Evolutionary conservation across 2,329 filamentous ascomycete species (phyloP).

Genomic region (Aspergillus pseudonomiae): DNA sequence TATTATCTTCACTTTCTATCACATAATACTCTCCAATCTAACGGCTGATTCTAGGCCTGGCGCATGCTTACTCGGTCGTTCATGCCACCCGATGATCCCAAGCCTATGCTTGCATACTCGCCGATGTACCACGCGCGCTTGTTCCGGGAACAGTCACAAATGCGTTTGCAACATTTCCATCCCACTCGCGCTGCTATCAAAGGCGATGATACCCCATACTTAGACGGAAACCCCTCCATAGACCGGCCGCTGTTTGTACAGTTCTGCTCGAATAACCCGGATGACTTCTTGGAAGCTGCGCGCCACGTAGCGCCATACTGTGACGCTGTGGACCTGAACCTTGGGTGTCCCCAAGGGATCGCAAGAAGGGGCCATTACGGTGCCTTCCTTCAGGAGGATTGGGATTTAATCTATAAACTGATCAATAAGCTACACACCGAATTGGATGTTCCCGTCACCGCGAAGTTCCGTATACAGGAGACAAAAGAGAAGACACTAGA

Average conservation of each 20-base stretch:
- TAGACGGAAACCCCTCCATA: constrained; percentile 83
- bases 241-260: constrained; percentile 94
- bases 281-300: constrained; percentile 64
- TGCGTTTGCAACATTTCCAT: constrained; percentile 81
- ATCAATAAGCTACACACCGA: constrained; percentile 80
- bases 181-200: constrained; percentile 52
- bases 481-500: constrained; percentile 82
- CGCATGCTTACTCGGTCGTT: constrained; percentile 94
- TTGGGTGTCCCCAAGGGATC: constrained; percentile 96
- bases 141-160: constrained; percentile 75
- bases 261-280: constrained; percentile 69
- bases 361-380: constrained; percentile 89
- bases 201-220: constrained; percentile 51
- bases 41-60: constrained; percentile 71
- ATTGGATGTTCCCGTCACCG: constrained; percentile 82
- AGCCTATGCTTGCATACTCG: constrained; percentile 79
- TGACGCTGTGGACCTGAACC: constrained; percentile 92
- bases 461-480: constrained; percentile 90
- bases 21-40: constrained; percentile 12
- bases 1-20: constrained; percentile 50
- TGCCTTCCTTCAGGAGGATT: constrained; percentile 92
- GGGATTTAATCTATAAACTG: constrained; percentile 77
- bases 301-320: constrained; percentile 80
- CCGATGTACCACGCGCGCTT: constrained; percentile 96
- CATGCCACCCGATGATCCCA: constrained; percentile 67